Evolutionary conservation across 2,329 filamentous ascomycete genomes (phyloP), one percentile per base, ranked within the genome.

Genomic region (Aspergillus niger): DNA sequence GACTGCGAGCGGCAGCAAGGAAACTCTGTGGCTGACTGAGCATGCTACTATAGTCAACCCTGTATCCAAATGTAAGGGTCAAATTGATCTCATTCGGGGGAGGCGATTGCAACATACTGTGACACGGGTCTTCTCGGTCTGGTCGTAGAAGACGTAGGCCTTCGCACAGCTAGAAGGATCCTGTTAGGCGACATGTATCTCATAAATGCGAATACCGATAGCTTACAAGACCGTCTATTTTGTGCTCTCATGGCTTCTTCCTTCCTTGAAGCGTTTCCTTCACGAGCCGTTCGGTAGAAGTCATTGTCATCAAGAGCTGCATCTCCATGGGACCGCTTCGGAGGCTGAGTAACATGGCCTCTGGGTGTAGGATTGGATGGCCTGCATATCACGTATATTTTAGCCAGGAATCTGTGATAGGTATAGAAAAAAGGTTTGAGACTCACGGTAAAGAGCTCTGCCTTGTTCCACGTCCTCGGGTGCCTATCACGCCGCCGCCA

Each of bases 401-500:
- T 36, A 13, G 13, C n/a, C 43, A 6, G 8, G 13, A 8, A 20
- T 55, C 11, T 32, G 8, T 20, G 2, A 22, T 15, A 17, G 11
- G 8, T 48, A 10, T 13, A 36, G 11, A 1, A 2, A 50, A 20
- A 11, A 17, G 0, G 1, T 50, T 8, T n/a, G 26, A 32, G 32
- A 32, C 53, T 55, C 24, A 55, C 53, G 24, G 8, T 26, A 22
- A 32, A 11, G 30, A 30, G 39, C 53, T 20, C 15, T 43, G 53
- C 15, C 30, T 55, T 11, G 8, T 22, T 30, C 41, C 43, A 41
- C 66, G 68, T 10, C 63, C 63, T 53, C 67, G 65, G 38, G 61
- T 67, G 8, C 70, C 71, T 32, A 59, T 58, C 22, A 66, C 64
- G 44, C 70, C 71, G 32, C 67, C 67, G 30, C 73, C 72, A 48